phyloP scores from a whole-genome alignment of 2,329 filamentous ascomycete species.

The Plectosphaerella cucumerina region DNA sequence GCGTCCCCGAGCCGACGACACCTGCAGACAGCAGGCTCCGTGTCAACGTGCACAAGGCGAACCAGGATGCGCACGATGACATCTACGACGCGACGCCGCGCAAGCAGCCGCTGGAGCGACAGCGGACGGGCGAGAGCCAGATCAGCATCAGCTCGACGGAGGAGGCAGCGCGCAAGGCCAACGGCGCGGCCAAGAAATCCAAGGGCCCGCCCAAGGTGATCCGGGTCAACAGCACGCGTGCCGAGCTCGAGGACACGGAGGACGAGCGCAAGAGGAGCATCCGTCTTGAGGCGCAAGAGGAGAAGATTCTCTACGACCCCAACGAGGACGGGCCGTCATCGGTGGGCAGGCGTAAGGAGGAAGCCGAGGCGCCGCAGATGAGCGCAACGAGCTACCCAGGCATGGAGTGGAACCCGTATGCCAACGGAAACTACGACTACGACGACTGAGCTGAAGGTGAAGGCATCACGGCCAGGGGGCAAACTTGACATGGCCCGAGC shows the following conservation, averaged over 20 bases:
- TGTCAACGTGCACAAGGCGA: slow-evolving; percentile 14
- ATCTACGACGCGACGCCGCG: slow-evolving; percentile 28
- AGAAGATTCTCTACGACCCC: slow-evolving; percentile 45
- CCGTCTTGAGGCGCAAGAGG: slow-evolving; percentile 42
- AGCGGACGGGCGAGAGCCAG: slow-evolving; percentile 9
- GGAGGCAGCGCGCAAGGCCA: slow-evolving; percentile 8
- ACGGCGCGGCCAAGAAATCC: background rate
- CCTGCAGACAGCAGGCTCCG: slow-evolving; percentile 3
- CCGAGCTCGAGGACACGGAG: slow-evolving; percentile 36
- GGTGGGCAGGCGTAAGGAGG: slow-evolving; percentile 29
- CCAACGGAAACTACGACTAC: slow-evolving; percentile 12
- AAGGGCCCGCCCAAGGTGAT: slow-evolving; percentile 4
- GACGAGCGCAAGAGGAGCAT: slow-evolving; percentile 41
- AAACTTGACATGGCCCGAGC: no score
- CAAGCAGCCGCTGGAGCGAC: slow-evolving; percentile 5
- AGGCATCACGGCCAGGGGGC: background rate
- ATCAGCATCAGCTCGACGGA: slow-evolving; percentile 11
- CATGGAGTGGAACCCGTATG: slow-evolving; percentile 64
- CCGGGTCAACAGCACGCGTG: slow-evolving; percentile 15
- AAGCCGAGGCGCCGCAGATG: slow-evolving; percentile 53
- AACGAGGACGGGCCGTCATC: slow-evolving; percentile 17
- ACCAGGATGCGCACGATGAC: slow-evolving; percentile 19
- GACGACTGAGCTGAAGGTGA: slow-evolving; percentile 2
- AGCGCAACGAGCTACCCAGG: slow-evolving; percentile 65
- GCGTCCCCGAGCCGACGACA: slow-evolving; percentile 4